Base-by-base conservation (phyloP, 768 basidiomycete species). In the Russula foetens region DNA sequence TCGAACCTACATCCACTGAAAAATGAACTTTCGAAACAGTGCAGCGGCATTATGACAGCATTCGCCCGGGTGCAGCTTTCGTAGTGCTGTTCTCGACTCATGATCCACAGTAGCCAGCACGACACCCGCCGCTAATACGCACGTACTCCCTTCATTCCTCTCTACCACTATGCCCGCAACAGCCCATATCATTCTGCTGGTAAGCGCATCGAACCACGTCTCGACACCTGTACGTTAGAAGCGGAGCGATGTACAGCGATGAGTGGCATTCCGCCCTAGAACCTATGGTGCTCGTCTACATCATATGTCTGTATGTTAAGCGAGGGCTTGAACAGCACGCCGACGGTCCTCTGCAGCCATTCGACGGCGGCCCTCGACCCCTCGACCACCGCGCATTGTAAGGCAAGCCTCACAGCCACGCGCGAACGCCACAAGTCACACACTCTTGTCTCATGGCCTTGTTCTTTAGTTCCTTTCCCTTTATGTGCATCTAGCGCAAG, bases 81-180 rank as follows among this genome's bases (percentile, higher is more conserved):
- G 77, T 54, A 84, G 68, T 43, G 78, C 74, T 28, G 70, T 67
- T 67, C 74, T 84, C 12, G 86, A 78, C 69, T 87, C 85, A 62
- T 81, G 87, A 0, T 85, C 86, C 23, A 86, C 86, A 15, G 81
- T 81, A 3, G 86, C 85, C 43, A 88, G 75, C 28, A 88, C 71
- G 35, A 86, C 79, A 12, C 80, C 77, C 9, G 70, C 67, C 1
- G 79, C 67, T 11, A 56, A 68, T 21, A 87, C 67, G n/a, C 61
- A 62, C 11, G 77, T 35, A 19, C 71, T 67, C 53, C 14, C 72
- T 4, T 76, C 80, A 15, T 69, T 66, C 56, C 68, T 77, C 29
- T 71, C 68, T 1, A 83, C 78, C 9, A 76, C 68, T 2, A 85
- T 65, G 1, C 84, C 84, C 21, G 66, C 67, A 29, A 86, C 73